Conservation (phyloP, 768 basidiomycete species). For the Tricholomella constricta region DNA sequence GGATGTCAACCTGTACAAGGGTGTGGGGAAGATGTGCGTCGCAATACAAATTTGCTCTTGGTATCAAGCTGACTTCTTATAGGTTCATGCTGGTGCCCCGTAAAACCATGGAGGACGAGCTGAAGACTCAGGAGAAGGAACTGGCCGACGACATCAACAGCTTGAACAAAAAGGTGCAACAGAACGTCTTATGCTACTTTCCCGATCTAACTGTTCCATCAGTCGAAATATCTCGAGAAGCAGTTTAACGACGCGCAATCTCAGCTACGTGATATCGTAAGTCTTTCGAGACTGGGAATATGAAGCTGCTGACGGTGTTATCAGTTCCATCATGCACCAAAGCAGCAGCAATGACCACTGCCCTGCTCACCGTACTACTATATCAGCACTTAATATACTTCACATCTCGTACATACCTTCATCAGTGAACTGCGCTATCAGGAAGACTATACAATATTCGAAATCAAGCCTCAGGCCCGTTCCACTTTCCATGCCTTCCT, state of each 20-base stretch:
- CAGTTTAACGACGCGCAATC: constrained; percentile 89
- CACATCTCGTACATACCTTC: not conserved
- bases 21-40: constrained; percentile 92
- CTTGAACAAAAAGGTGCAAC: constrained; percentile 80
- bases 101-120: constrained; percentile 71
- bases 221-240: constrained; percentile 93
- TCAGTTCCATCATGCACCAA: constrained; percentile 61
- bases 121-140: constrained; percentile 79
- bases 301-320: not conserved
- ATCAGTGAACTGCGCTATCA: not conserved
- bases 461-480: not conserved
- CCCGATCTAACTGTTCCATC: not conserved
- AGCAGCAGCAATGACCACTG: constrained; percentile 30
- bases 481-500: too few species aligned
- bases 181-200: not conserved
- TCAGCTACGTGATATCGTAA: constrained; percentile 83
- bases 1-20: constrained; percentile 86
- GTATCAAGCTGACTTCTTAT: constrained; percentile 1
- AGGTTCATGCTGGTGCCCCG: constrained; percentile 94
- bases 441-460: not conserved
- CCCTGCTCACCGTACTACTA: not conserved
- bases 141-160: constrained; percentile 80
- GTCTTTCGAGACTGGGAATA: constrained; percentile 23
- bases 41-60: not conserved
- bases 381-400: constrained; percentile 1